phyloP scores from a whole-genome alignment of 2,329 filamentous ascomycete species.

The Thermomyces lanuginosus region DNA sequence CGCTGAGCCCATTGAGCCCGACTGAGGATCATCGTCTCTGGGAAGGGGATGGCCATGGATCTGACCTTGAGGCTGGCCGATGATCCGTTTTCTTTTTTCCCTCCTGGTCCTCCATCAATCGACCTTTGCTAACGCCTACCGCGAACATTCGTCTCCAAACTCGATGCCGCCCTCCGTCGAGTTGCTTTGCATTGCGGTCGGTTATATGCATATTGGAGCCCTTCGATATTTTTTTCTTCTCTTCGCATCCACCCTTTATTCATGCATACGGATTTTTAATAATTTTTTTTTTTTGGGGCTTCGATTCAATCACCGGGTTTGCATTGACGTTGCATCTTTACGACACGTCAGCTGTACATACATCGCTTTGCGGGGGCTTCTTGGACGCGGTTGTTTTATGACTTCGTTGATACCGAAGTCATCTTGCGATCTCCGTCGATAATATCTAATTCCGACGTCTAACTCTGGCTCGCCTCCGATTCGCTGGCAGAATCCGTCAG shows the following conservation, averaged over 20 bases:
- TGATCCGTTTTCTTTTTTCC: constrained; percentile 9
- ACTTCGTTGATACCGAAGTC: constrained; percentile 4
- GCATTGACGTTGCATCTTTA: constrained; percentile 9
- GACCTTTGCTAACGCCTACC: constrained; percentile 4
- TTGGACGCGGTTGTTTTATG: constrained; percentile 8
- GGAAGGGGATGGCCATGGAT: constrained; percentile 25
- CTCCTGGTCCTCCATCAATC: constrained; percentile 7
- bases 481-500: too few species aligned
- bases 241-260: constrained; percentile 16
- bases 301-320: constrained; percentile 8
- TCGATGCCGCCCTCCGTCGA: constrained; percentile 8
- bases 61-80: constrained; percentile 26
- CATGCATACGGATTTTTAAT: constrained; percentile 25
- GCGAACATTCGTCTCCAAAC: constrained; percentile 5
- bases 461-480: constrained; percentile 1
- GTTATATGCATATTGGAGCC: not conserved
- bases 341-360: constrained; percentile 30
- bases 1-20: constrained; percentile 45
- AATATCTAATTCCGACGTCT: constrained; percentile 25
- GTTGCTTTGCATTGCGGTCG: constrained; percentile 6
- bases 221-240: constrained; percentile 8
- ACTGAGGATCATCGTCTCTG: constrained; percentile 41
- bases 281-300: constrained; percentile 9
- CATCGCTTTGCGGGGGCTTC: constrained; percentile 14
- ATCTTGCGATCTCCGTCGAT: constrained; percentile 16